Percentiles rank a stretch among this genome's conserved stretches.
Conservation (phyloP, 2,329 filamentous ascomycete species). For the Sporothrix variecibatus region DNA sequence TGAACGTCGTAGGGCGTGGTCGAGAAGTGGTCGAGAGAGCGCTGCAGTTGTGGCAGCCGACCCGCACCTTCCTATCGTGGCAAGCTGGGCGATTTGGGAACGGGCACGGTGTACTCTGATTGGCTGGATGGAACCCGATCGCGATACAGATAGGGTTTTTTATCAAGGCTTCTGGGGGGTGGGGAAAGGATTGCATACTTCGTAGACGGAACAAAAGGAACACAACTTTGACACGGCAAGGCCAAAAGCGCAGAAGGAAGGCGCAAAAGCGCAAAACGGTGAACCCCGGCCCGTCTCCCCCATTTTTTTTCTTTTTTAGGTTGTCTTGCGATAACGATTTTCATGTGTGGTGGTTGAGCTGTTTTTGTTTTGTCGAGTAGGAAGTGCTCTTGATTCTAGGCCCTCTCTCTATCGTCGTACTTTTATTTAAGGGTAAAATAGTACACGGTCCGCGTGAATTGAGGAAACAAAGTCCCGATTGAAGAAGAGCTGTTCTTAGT, state of each 20-base stretch:
- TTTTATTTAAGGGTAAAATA: not conserved
- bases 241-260: not conserved
- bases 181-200: too few species aligned
- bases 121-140: not conserved
- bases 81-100: not conserved
- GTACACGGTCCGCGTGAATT: not conserved
- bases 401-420: not conserved
- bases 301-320: not conserved
- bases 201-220: not conserved
- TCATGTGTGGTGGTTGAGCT: not conserved
- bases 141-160: constrained; percentile 13
- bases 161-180: not conserved
- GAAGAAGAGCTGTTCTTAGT: not conserved
- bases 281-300: not conserved
- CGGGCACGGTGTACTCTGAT: not conserved
- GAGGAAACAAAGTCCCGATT: not conserved
- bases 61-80: constrained; percentile 26
- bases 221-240: too few species aligned
- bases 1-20: not conserved
- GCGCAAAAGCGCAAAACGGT: not conserved
- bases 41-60: constrained; percentile 2
- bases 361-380: not conserved
- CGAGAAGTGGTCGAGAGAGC: not conserved
- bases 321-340: not conserved
- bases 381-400: not conserved